Evolutionary conservation across 176 grass and related monocot genomes (phyloP).

Genomic region (Cenchrus fungigraminus): DNA sequence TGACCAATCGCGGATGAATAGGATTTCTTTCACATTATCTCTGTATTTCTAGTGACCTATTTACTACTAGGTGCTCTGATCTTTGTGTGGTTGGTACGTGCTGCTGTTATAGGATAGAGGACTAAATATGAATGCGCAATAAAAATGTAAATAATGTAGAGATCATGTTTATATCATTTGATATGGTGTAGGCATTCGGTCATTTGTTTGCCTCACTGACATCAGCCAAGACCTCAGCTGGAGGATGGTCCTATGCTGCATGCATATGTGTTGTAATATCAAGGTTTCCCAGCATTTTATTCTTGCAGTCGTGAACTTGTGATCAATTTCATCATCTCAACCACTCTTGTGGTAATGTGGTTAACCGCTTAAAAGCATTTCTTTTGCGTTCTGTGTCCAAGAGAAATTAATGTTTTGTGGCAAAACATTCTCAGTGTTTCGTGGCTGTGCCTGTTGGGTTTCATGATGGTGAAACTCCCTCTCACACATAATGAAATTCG

Average conservation of each 20-base stretch:
- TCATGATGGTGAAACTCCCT: too few species aligned
- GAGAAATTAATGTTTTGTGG: too few species aligned
- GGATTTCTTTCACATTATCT: neutral
- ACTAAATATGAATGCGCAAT: neutral
- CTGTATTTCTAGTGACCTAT: neutral
- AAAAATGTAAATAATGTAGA: neutral
- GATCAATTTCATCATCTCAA: too few species aligned
- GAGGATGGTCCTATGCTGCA: neutral
- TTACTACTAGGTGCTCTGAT: neutral
- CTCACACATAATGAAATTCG: too few species aligned
- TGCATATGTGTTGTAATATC: neutral
- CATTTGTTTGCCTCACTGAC: neutral
- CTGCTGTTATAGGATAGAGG: neutral
- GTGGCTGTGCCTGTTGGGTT: too few species aligned
- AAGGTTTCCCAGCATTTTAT: neutral
- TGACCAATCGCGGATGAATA: neutral
- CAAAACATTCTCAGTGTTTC: too few species aligned
- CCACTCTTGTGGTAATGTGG: too few species aligned
- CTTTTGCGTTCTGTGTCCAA: too few species aligned
- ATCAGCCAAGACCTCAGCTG: neutral
- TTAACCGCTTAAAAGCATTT: too few species aligned
- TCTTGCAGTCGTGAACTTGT: neutral
- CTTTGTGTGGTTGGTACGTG: neutral
- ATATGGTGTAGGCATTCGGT: neutral
- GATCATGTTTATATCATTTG: neutral